A percentile compares a stretch with the other conserved stretches of the same genome.
Conservation (phyloP, 1,284 basidiomycete species). For the Inonotus obliquus region DNA sequence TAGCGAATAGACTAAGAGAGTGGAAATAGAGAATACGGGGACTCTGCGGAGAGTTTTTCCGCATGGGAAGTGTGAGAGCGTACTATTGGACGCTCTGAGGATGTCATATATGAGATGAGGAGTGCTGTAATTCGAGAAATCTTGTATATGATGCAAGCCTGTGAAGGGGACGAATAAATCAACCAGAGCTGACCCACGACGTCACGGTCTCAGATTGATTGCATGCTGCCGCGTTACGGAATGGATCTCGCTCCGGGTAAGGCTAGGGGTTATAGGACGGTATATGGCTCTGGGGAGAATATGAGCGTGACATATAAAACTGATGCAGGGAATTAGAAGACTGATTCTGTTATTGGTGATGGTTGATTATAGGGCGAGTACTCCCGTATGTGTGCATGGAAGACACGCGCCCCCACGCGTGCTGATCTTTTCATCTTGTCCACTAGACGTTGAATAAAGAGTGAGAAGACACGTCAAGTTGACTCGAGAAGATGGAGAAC, state of each 20-base stretch:
- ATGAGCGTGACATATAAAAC: neutral
- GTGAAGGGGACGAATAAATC: neutral
- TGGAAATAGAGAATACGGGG: neutral
- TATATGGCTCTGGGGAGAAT: no score
- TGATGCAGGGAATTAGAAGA: conserved; percentile 1
- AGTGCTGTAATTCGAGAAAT: no score
- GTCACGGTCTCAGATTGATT: conserved; percentile 1
- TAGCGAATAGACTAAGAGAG: neutral
- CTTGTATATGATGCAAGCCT: neutral
- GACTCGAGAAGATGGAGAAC: neutral
- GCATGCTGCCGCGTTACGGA: neutral
- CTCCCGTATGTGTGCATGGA: neutral
- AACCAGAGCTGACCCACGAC: neutral
- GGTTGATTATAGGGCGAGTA: neutral
- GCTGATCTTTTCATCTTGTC: neutral
- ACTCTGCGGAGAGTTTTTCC: neutral
- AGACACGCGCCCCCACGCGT: neutral
- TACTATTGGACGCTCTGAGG: neutral
- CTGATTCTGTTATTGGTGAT: neutral
- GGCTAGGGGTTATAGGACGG: neutral
- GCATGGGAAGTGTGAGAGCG: neutral
- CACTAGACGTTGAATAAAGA: neutral
- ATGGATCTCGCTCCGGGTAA: neutral
- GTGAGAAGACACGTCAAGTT: conserved; percentile 1
- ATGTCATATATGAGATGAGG: no score